Conservation (phyloP, 176 grass and related monocot genomes). For the Themeda triandra region DNA sequence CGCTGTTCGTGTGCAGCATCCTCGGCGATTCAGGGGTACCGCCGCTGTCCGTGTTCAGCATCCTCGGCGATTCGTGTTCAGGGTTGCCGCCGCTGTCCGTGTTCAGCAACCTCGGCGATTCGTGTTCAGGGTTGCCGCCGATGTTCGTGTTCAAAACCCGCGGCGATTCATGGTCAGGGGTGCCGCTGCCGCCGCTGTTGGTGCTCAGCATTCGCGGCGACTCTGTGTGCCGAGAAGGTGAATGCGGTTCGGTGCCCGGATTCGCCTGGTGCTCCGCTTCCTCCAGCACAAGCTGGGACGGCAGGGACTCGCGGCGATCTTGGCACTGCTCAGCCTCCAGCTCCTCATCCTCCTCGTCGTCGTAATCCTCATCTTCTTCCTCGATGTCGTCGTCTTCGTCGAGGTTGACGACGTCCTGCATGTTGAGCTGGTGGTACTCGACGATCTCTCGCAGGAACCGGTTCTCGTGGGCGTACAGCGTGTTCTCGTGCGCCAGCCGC, state of each 20-base stretch:
- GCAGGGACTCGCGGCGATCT: neutral
- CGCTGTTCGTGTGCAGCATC: too few species aligned
- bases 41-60: too few species aligned
- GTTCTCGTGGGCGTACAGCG: conserved; percentile 78
- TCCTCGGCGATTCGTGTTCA: neutral
- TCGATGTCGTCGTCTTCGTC: conserved; percentile 30
- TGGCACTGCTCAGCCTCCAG: neutral
- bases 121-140: neutral
- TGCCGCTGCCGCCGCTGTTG: neutral
- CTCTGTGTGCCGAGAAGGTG: neutral
- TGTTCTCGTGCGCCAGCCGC: conserved; percentile 76
- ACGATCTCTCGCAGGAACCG: conserved; percentile 86
- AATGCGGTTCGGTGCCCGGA: neutral
- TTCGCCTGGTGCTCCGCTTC: neutral
- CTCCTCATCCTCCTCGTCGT: neutral
- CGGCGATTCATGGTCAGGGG: neutral
- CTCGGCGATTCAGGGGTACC: too few species aligned
- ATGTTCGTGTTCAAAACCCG: neutral
- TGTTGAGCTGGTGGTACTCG: conserved; percentile 85
- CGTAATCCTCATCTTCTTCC: conserved; percentile 2
- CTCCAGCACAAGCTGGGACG: neutral
- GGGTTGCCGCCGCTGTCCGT: neutral
- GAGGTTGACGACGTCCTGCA: conserved; percentile 62
- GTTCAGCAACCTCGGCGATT: neutral
- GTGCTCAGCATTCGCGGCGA: neutral